Evolutionary conservation across 331 rosid genomes (phyloP).

Genomic region (Malus hybrid): DNA sequence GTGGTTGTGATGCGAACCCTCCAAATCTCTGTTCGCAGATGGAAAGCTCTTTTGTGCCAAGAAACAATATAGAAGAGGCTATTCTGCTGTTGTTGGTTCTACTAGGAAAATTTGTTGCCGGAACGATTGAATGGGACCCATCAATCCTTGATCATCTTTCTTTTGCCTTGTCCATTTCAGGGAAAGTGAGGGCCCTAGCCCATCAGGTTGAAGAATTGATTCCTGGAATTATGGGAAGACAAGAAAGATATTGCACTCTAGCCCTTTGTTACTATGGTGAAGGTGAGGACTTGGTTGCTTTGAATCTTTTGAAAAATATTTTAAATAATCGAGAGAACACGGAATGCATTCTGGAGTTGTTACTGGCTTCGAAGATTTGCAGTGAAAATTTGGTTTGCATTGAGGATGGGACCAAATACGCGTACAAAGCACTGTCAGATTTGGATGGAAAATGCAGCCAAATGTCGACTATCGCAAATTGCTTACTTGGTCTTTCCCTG

Average conservation of each 20-base stretch:
- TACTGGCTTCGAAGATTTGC: conserved; percentile 81
- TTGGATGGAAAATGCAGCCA: conserved; percentile 52
- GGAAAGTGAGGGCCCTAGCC: conserved; percentile 52
- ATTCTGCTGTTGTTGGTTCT: conserved; percentile 65
- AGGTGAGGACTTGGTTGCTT: conserved; percentile 48
- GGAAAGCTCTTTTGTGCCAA: conserved; percentile 76
- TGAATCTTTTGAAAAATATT: conserved; percentile 70
- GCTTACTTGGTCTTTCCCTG: conserved; percentile 61
- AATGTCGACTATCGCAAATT: conserved; percentile 44
- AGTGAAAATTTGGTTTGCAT: conserved; percentile 40
- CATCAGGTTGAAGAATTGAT: conserved; percentile 62
- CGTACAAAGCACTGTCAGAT: conserved; percentile 43
- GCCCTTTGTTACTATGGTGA: conserved; percentile 73
- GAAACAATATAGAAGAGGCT: conserved; percentile 86
- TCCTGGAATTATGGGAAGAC: conserved; percentile 56
- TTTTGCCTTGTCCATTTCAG: conserved; percentile 62
- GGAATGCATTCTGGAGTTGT: conserved; percentile 36
- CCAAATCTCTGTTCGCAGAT: conserved; percentile 72
- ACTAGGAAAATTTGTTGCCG: conserved; percentile 34
- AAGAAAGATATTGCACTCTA: conserved; percentile 42
- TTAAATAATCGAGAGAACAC: conserved; percentile 47
- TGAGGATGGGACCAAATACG: conserved; percentile 58
- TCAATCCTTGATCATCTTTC: conserved; percentile 76
- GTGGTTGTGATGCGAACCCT: conserved; percentile 82
- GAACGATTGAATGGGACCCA: conserved; percentile 67